A percentile compares a stretch with the other conserved stretches of the same genome.
Conservation (phyloP, 164 flowering plant species). For the Amborella trichopoda region DNA sequence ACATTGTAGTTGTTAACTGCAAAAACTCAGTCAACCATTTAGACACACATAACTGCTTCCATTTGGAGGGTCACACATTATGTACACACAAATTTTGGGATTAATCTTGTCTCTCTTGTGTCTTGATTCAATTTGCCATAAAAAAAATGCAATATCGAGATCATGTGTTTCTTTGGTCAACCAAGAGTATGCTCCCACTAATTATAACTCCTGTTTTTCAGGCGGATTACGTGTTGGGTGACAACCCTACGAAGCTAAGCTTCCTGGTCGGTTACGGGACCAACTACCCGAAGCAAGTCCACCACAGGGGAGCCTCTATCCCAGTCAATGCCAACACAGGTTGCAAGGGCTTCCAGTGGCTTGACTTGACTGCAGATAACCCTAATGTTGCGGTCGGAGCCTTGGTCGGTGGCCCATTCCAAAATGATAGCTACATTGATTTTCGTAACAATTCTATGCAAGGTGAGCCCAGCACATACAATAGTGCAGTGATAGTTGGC, state of each 20-base stretch:
- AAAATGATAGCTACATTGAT: slow-evolving; percentile 58
- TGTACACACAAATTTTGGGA: no score
- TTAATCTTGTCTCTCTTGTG: no score
- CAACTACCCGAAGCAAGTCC: slow-evolving; percentile 63
- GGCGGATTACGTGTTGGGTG: slow-evolving; percentile 89
- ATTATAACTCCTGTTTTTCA: slow-evolving; percentile 13
- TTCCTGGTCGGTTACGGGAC: slow-evolving; percentile 83
- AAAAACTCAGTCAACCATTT: no score
- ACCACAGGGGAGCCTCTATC: slow-evolving; percentile 96
- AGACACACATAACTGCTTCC: no score
- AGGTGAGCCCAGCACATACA: slow-evolving; percentile 79
- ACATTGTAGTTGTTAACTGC: no score
- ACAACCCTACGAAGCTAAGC: slow-evolving; percentile 75
- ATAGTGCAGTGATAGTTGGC: slow-evolving; percentile 65
- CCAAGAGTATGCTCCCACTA: neutral
- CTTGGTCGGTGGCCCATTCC: slow-evolving; percentile 86
- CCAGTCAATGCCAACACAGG: slow-evolving; percentile 50
- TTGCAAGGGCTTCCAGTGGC: slow-evolving; percentile 71
- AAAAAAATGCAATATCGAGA: no score
- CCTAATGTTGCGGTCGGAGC: slow-evolving; percentile 81
- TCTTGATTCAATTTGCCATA: no score
- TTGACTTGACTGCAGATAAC: slow-evolving; percentile 45
- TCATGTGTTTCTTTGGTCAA: no score
- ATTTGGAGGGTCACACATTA: no score
- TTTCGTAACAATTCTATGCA: slow-evolving; percentile 76